phyloP scores from a whole-genome alignment of 2,329 filamentous ascomycete genomes.

The Amphichorda felina region DNA sequence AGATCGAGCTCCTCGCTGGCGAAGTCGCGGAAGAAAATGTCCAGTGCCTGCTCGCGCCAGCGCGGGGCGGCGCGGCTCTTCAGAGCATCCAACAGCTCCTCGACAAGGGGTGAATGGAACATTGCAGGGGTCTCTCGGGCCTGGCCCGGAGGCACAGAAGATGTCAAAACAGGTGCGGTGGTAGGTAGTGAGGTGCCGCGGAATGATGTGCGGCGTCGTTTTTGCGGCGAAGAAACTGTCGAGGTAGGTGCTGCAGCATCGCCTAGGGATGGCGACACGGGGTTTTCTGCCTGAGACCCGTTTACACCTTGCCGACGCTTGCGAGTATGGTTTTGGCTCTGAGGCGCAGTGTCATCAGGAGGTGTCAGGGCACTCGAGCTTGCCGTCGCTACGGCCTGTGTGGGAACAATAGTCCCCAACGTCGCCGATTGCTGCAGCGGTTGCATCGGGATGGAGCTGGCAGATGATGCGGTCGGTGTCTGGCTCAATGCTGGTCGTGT shows the following conservation, averaged over 20 bases:
- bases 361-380: conserved; percentile 38
- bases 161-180: conserved; percentile 3
- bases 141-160: neutral
- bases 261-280: neutral
- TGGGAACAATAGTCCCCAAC: conserved; percentile 15
- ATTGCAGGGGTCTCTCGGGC: neutral
- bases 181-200: conserved; percentile 7
- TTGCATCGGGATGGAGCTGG: conserved; percentile 10
- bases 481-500: conserved; percentile 14
- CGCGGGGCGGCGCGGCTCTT: conserved; percentile 24
- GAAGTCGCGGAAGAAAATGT: conserved; percentile 48
- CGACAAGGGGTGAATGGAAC: conserved; percentile 9
- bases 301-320: conserved; percentile 25
- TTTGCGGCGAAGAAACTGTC: conserved; percentile 13
- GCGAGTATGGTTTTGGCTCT: neutral
- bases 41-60: conserved; percentile 47
- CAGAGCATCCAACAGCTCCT: conserved; percentile 29
- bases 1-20: conserved; percentile 43
- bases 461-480: conserved; percentile 13
- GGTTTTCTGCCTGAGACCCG: neutral
- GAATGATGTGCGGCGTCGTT: conserved; percentile 19
- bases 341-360: conserved; percentile 31
- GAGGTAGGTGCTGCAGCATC: conserved; percentile 2
- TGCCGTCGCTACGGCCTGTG: conserved; percentile 8
- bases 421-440: conserved; percentile 4